Conservation (phyloP, 441 rosid species). For the Jatropha multifida region DNA sequence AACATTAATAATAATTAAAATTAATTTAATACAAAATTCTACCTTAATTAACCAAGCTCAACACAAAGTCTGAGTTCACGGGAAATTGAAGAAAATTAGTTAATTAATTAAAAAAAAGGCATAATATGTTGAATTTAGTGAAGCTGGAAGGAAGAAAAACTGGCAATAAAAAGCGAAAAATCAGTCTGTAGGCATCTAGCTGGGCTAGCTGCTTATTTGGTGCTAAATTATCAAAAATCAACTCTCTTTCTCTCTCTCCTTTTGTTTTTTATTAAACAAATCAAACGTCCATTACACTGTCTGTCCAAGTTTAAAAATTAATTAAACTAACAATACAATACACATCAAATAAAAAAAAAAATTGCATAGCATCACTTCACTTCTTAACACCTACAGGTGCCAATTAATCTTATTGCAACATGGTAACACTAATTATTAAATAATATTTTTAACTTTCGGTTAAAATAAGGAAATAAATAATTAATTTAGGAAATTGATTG, state of each 20-base stretch:
- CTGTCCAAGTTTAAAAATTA: constrained; percentile 23
- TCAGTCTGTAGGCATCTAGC: too few relatives aligned
- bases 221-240: too few relatives aligned
- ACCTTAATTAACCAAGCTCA: neutral
- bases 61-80: constrained; percentile 23
- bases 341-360: constrained; percentile 24
- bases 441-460: too few relatives aligned
- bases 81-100: neutral
- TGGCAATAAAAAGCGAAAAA: constrained; percentile 7
- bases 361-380: constrained; percentile 19
- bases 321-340: constrained; percentile 13
- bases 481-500: too few relatives aligned
- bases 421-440: too few relatives aligned
- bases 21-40: neutral
- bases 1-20: too few relatives aligned
- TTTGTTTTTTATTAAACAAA: constrained; percentile 24
- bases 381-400: constrained; percentile 28
- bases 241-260: too few relatives aligned
- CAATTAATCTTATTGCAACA: constrained; percentile 29
- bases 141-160: neutral
- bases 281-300: constrained; percentile 22
- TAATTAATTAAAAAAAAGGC: neutral
- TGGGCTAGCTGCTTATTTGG: too few relatives aligned
- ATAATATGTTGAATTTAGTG: constrained; percentile 18
- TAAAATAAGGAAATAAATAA: too few relatives aligned